phyloP scores from a whole-genome alignment of 2,329 filamentous ascomycete genomes.

The Ophiognomonia clavigignenti-juglandacearum region DNA sequence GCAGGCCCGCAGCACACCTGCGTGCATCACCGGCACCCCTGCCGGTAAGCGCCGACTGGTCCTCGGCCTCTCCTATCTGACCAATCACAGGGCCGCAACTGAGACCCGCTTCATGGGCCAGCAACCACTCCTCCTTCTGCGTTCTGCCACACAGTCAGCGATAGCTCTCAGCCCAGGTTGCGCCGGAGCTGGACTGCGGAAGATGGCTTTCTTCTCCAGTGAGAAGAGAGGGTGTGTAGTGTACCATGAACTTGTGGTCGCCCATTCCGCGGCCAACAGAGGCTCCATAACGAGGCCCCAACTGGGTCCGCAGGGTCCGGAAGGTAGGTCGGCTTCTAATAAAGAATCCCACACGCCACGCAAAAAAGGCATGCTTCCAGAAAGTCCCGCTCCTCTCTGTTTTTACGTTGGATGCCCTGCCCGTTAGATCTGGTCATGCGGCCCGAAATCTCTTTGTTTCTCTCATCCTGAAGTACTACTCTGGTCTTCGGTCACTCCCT shows the following conservation, averaged over 20 bases:
- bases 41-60: conserved; percentile 45
- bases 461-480: conserved; percentile 7
- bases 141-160: conserved; percentile 18
- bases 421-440: conserved; percentile 12
- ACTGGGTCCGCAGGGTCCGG: conserved; percentile 8
- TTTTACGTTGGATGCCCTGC: conserved; percentile 7
- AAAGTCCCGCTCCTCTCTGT: conserved; percentile 3
- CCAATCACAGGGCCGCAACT: conserved; percentile 37
- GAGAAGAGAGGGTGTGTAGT: conserved; percentile 14
- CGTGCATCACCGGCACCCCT: conserved; percentile 29
- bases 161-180: conserved; percentile 12
- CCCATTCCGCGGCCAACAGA: conserved; percentile 7
- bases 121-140: conserved; percentile 23
- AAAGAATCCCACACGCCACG: conserved; percentile 18
- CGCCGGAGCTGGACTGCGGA: too few relatives aligned
- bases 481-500: conserved; percentile 2
- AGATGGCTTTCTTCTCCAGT: conserved; percentile 2
- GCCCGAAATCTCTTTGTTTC: conserved; percentile 8
- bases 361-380: conserved; percentile 1
- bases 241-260: conserved; percentile 5
- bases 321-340: conserved; percentile 15
- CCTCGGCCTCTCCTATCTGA: conserved; percentile 29
- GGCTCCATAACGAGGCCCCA: conserved; percentile 3
- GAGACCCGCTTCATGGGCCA: conserved; percentile 27
- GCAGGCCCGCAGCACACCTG: conserved; percentile 25